These are phyloP conservation scores for Daldinia vernicosa DNA, from an alignment of 495 filamentous ascomycete species.

Conservation along the genomic window DNA sequence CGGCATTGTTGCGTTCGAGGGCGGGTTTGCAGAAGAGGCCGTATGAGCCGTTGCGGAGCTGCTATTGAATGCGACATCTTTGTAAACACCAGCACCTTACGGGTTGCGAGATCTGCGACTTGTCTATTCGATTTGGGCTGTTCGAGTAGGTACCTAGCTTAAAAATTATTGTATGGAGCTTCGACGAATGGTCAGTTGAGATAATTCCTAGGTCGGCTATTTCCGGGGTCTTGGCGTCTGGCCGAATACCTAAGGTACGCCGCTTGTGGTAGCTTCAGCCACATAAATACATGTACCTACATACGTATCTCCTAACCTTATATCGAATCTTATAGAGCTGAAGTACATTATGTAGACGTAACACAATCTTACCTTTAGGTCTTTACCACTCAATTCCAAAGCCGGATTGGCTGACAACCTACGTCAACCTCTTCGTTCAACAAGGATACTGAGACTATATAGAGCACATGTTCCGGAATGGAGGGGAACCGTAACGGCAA, in stretches of 20 bases:
- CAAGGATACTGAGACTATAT: neutral
- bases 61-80: conserved; percentile 41
- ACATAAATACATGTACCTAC: conserved; percentile 3
- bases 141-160: neutral
- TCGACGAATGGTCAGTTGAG: conserved; percentile 19
- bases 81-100: neutral
- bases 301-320: no score
- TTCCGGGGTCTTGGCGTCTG: conserved; percentile 8
- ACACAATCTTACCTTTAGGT: neutral
- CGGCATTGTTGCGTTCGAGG: conserved; percentile 34
- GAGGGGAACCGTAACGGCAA: neutral
- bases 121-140: neutral
- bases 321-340: no score
- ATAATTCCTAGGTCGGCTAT: conserved; percentile 3
- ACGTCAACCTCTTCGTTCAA: conserved; percentile 10
- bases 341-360: neutral
- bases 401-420: neutral
- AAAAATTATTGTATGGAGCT: conserved; percentile 35
- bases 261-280: conserved; percentile 40
- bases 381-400: neutral
- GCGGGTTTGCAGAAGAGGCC: conserved; percentile 26
- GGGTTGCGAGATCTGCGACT: neutral
- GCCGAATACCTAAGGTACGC: neutral
- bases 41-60: conserved; percentile 30
- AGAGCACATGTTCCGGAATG: conserved; percentile 21